phyloP scores from a whole-genome alignment of 2,329 filamentous ascomycete species.

The Fusarium redolens region DNA sequence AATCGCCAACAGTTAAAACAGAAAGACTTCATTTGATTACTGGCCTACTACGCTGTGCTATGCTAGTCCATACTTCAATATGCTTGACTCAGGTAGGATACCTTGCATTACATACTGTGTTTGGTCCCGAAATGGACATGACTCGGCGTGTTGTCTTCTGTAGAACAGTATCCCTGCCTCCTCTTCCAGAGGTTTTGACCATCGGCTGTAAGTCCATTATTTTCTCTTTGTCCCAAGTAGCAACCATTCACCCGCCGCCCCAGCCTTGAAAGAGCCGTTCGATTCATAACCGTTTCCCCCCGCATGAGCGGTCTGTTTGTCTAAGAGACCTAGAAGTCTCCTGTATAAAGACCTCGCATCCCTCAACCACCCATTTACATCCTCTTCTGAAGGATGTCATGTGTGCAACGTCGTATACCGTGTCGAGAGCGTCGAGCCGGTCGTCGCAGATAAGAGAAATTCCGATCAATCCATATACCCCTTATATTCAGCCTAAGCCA shows the following conservation, averaged over 20 bases:
- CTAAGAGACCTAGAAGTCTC: constrained; percentile 44
- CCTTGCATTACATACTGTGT: constrained; percentile 12
- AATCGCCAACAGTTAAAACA: constrained; percentile 5
- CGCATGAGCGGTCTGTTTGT: constrained; percentile 45
- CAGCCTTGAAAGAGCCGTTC: constrained; percentile 23
- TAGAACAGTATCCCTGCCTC: not conserved
- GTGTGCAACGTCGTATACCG: constrained; percentile 9
- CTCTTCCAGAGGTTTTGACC: constrained; percentile 8
- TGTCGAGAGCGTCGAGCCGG: constrained; percentile 26
- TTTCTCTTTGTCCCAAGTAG: constrained; percentile 14
- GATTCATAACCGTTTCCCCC: constrained; percentile 31
- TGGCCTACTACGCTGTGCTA: constrained; percentile 24
- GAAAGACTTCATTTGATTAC: constrained; percentile 21
- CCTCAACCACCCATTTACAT: constrained; percentile 5
- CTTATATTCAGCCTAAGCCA: constrained; percentile 12
- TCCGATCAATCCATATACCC: constrained; percentile 13
- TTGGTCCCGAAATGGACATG: not conserved
- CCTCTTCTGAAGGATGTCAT: not conserved
- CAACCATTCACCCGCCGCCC: not conserved
- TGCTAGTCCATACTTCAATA: constrained; percentile 12
- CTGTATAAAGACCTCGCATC: constrained; percentile 17
- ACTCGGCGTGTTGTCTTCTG: constrained; percentile 8
- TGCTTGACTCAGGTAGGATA: constrained; percentile 7
- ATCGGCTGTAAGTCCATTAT: constrained; percentile 19
- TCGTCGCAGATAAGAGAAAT: constrained; percentile 18